Evolutionary conservation across 768 basidiomycete species (phyloP).

Genomic region (Mycena venus): DNA sequence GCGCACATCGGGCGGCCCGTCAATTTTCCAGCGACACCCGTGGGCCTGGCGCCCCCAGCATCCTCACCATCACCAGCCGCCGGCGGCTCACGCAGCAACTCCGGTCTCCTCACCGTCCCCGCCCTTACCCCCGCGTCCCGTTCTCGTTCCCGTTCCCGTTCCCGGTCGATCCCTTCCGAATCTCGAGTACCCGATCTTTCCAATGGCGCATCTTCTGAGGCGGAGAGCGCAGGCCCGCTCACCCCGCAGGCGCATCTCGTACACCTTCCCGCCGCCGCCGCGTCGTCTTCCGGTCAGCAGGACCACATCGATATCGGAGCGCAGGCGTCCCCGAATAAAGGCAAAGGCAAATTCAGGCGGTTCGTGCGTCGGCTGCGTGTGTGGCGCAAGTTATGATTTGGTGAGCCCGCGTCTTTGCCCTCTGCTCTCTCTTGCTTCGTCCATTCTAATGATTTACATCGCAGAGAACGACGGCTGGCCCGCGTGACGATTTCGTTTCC

Average conservation of each 20-base stretch:
- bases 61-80: not conserved
- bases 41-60: not conserved
- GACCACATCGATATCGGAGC: not conserved
- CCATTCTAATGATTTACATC: too few relatives aligned
- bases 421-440: too few relatives aligned
- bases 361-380: slow-evolving; percentile 19
- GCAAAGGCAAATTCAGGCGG: slow-evolving; percentile 12
- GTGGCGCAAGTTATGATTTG: slow-evolving; percentile 17
- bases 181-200: too few relatives aligned
- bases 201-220: not conserved
- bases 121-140: not conserved
- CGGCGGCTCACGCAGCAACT: not conserved
- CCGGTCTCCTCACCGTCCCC: slow-evolving; percentile 6
- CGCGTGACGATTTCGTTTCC: too few relatives aligned
- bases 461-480: too few relatives aligned
- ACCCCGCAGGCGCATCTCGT: not conserved
- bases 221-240: not conserved
- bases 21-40: not conserved
- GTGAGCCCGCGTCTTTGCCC: too few relatives aligned
- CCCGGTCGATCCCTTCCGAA: not conserved
- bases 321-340: too few relatives aligned
- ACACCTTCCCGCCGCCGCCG: not conserved
- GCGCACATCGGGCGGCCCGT: not conserved
- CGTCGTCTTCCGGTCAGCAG: not conserved
- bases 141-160: not conserved